Evolutionary conservation across 2,329 filamentous ascomycete species (phyloP).

Genomic region (Sporothrix schenckii): DNA sequence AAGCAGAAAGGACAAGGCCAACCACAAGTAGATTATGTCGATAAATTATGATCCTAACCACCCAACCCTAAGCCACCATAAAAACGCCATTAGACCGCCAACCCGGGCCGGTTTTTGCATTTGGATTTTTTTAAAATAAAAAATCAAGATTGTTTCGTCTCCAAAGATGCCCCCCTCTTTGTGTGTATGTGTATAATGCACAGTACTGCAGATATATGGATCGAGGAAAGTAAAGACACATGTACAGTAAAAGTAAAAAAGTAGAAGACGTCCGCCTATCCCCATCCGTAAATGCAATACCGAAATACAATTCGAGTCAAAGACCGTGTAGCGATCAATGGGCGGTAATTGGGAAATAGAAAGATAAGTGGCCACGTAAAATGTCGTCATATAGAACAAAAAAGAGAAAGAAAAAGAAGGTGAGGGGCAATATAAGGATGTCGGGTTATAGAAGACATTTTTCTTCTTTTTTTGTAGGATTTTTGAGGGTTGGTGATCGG

Average conservation of each 20-base stretch:
- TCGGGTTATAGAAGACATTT: not conserved
- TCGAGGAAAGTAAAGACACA: not conserved
- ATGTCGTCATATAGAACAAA: conserved; percentile 11
- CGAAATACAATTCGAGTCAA: not conserved
- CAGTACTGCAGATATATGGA: not conserved
- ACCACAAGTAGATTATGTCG: conserved; percentile 11
- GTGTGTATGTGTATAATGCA: conserved; percentile 7
- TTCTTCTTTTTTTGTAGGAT: not conserved
- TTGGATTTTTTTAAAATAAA: not conserved
- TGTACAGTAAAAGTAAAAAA: not conserved
- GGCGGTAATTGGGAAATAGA: not conserved
- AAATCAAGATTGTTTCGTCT: not conserved
- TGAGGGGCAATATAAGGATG: not conserved
- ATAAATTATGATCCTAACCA: conserved; percentile 1
- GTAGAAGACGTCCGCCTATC: not conserved
- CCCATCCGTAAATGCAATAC: conserved; percentile 22
- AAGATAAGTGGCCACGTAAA: not conserved
- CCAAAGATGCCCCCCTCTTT: not conserved
- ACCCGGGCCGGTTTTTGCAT: conserved; percentile 14
- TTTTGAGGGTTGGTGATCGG: not conserved
- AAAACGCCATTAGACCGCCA: conserved; percentile 19
- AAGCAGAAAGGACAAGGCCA: not conserved
- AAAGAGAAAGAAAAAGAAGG: not conserved
- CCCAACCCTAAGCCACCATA: not conserved
- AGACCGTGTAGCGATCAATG: not conserved